Base-by-base conservation (phyloP, 2,329 filamentous ascomycete species). In the Neodidymelliopsis sp. region DNA sequence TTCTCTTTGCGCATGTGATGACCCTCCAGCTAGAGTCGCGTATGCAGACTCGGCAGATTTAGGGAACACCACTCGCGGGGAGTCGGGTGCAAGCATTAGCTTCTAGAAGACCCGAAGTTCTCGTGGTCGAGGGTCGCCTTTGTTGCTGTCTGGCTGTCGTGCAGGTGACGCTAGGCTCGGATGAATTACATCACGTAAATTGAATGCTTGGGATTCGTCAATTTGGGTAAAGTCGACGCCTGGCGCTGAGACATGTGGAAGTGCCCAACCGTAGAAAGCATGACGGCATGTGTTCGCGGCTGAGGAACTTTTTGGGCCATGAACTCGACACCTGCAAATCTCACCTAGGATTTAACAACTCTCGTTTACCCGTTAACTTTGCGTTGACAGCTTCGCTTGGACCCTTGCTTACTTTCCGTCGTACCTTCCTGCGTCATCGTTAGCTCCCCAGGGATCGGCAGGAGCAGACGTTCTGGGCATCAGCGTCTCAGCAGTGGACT, bases 131-230 rank as follows among this genome's bases (percentile, higher is more conserved):
- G 29, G 36, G 25, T 33, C 22, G 39, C 19, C 13, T 15, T 7
- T 20, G 39, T 5, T 37, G 41, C 24, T 30, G 25, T 22, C 25
- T 45, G 33, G 29, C 41, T 45, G 16, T 22, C 19, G 31, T n/a
- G 31, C 18, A 34, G 33, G 20, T 13, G 11, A 33, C 39, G 35
- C 35, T 44, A 50, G 29, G 29, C 47, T 44, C 39, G 28, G 39
- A 38, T 15, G 20, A 33, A 59, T 63, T 60, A 60, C 57, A 66
- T 63, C 55, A 69, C 53, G 62, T 67, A 67, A 69, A 64, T 54
- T 39, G 48, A 64, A 65, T 47, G 59, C 52, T 43, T 38, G 45
- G 53, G 54, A 69, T 65, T 66, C 59, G 66, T 48, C 49, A 50
- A 24, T 23, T 15, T 38, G 47, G 18, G 41, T 36, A 45, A 44